A percentile compares a stretch with the other conserved stretches of the same genome.
These are phyloP conservation scores for Chloris gayana DNA, from an alignment of 176 grass and related monocot species.

Conservation along the genomic window DNA sequence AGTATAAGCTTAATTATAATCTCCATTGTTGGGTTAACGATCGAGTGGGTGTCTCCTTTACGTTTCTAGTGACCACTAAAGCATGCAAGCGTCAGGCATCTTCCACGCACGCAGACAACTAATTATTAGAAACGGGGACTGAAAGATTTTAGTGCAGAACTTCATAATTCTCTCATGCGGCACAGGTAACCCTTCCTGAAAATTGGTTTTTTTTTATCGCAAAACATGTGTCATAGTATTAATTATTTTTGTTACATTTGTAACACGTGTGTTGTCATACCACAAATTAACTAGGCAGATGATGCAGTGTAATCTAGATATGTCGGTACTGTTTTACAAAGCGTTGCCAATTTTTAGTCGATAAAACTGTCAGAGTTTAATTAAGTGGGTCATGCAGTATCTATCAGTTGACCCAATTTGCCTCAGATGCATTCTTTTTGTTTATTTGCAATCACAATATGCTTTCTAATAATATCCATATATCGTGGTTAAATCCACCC, in stretches of 20 bases:
- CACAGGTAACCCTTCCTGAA: slow-evolving; percentile 30
- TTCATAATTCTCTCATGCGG: slow-evolving; percentile 43
- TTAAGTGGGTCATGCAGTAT: slow-evolving; percentile 22
- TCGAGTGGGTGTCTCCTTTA: slow-evolving; percentile 52
- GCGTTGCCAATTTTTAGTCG: slow-evolving; percentile 16
- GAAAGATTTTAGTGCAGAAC: slow-evolving; percentile 44
- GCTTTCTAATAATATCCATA: slow-evolving; percentile 58
- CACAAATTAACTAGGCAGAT: background rate
- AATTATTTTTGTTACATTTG: background rate
- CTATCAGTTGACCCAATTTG: slow-evolving; percentile 37
- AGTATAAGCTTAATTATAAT: slow-evolving; percentile 46
- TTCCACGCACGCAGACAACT: slow-evolving; percentile 43
- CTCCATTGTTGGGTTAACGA: slow-evolving; percentile 38
- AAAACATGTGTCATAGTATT: background rate
- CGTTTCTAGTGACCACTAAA: slow-evolving; percentile 36
- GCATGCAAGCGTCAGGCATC: slow-evolving; percentile 50
- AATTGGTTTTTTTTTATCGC: background rate
- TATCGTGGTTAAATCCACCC: slow-evolving; percentile 49
- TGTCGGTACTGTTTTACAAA: background rate
- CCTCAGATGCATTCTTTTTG: slow-evolving; percentile 31
- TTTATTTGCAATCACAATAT: slow-evolving; percentile 44
- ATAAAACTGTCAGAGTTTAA: slow-evolving; percentile 17
- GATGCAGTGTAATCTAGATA: background rate
- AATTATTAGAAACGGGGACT: slow-evolving; percentile 19
- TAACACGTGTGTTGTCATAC: background rate